Evolutionary conservation across 192 early-diverging fungal genomes (phyloP).

Genomic region (Coemansia sp.): DNA sequence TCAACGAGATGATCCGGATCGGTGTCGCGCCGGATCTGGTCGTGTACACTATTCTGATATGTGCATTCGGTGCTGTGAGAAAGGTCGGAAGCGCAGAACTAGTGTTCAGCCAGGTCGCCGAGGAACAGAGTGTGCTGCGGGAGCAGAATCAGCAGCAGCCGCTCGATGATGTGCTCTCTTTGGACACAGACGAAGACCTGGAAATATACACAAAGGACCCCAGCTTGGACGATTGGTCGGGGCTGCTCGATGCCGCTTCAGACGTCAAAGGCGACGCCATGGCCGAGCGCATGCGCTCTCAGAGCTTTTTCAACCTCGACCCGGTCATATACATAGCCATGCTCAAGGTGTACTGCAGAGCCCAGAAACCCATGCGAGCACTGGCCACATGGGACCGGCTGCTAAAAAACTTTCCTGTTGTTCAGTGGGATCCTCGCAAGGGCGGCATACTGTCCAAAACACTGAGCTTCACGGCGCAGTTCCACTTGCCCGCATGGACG

Average conservation of each 20-base stretch:
- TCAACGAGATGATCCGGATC: constrained; percentile 61
- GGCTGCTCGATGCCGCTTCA: neutral
- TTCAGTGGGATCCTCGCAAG: constrained; percentile 46
- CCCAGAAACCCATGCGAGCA: constrained; percentile 26
- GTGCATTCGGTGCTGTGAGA: constrained; percentile 25
- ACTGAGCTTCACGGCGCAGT: constrained; percentile 31
- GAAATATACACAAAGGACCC: constrained; percentile 34
- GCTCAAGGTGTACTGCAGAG: constrained; percentile 39
- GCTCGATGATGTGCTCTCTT: neutral
- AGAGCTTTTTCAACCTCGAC: constrained; percentile 47
- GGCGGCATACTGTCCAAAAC: constrained; percentile 38
- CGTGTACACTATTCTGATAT: constrained; percentile 51
- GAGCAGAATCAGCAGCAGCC: neutral
- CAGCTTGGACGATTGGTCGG: constrained; percentile 3
- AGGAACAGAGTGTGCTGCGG: constrained; percentile 38
- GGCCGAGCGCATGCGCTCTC: constrained; percentile 24
- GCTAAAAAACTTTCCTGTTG: constrained; percentile 44
- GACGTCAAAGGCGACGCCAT: constrained; percentile 3
- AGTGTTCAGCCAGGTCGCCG: constrained; percentile 37
- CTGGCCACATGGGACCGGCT: constrained; percentile 50
- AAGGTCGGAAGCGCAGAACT: constrained; percentile 28
- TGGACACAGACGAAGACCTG: constrained; percentile 14
- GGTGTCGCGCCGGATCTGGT: constrained; percentile 41
- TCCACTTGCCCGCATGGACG: constrained; percentile 41
- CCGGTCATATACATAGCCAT: constrained; percentile 51